These are phyloP conservation scores for Poa pratensis DNA, from an alignment of 176 grass and related monocot species.

Conservation along the genomic window DNA sequence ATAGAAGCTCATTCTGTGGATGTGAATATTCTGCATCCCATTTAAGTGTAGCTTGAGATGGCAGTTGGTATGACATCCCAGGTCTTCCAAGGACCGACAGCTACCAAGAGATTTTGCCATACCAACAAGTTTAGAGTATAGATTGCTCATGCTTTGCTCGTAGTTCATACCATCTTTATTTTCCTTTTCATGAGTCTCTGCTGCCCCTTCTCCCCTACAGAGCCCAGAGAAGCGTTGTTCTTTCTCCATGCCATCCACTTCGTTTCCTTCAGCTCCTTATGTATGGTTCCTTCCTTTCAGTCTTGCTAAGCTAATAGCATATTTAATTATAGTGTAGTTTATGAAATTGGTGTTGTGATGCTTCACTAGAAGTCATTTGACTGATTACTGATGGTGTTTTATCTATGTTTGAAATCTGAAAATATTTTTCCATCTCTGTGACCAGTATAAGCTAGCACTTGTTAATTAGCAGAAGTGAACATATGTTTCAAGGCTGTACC, in stretches of 20 bases:
- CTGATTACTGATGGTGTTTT: not conserved
- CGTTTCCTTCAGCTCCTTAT: conserved; percentile 48
- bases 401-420: not conserved
- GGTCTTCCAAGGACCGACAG: conserved; percentile 58
- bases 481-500: conserved; percentile 3
- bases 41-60: conserved; percentile 55
- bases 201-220: conserved; percentile 32
- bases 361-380: not conserved
- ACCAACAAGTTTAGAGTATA: conserved; percentile 64
- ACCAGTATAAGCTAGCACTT: conserved; percentile 23
- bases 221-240: conserved; percentile 64
- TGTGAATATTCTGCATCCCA: conserved; percentile 37
- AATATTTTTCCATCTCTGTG: not conserved
- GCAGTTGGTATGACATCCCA: conserved; percentile 68
- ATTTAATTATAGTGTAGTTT: not conserved
- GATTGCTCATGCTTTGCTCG: conserved; percentile 15
- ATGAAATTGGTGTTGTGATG: not conserved
- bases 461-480: conserved; percentile 24
- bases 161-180: conserved; percentile 34
- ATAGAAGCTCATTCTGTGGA: conserved; percentile 36
- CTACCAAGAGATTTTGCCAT: conserved; percentile 45
- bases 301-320: conserved; percentile 20
- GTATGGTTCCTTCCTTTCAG: conserved; percentile 45
- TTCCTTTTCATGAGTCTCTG: conserved; percentile 5
- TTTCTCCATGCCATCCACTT: conserved; percentile 50